phyloP scores from a whole-genome alignment of 2,329 filamentous ascomycete genomes.

The Colletotrichum euphorbiae region DNA sequence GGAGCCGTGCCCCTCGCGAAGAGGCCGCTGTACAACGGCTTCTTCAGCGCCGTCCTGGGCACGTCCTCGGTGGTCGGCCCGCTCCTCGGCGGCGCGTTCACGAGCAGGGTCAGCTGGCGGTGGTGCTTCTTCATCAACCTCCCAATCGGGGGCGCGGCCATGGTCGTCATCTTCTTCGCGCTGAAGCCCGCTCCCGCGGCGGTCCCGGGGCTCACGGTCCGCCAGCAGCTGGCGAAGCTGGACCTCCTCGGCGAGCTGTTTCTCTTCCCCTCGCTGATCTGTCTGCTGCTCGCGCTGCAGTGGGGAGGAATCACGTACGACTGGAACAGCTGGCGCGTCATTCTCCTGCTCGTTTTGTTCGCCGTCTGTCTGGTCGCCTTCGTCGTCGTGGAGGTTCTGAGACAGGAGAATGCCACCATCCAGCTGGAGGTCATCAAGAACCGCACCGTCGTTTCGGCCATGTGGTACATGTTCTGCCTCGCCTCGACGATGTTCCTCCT shows the following conservation, averaged over 20 bases:
- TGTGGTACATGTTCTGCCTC: constrained; percentile 10
- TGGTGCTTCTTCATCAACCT: constrained; percentile 46
- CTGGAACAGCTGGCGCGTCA: constrained; percentile 57
- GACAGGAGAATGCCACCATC: constrained; percentile 52
- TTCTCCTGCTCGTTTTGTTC: constrained; percentile 56
- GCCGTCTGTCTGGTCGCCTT: constrained; percentile 55
- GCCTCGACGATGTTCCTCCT: constrained; percentile 5
- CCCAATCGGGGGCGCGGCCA: neutral
- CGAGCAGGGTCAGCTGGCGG: constrained; percentile 50
- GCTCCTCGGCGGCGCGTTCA: constrained; percentile 50
- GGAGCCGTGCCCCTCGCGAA: constrained; percentile 47
- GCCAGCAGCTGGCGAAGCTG: constrained; percentile 8
- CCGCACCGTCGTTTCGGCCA: constrained; percentile 44
- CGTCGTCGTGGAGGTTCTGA: constrained; percentile 50
- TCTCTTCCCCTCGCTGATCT: constrained; percentile 10
- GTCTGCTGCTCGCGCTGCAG: constrained; percentile 17
- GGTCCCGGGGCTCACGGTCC: constrained; percentile 5
- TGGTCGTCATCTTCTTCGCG: constrained; percentile 19
- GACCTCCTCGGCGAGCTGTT: constrained; percentile 14
- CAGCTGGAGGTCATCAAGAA: constrained; percentile 55
- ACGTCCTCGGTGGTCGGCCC: constrained; percentile 53
- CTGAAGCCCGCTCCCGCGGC: constrained; percentile 7
- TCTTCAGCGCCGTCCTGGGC: constrained; percentile 56
- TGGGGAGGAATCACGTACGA: constrained; percentile 66
- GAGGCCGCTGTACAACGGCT: constrained; percentile 50